Evolutionary conservation across 1,139 yeast genomes (phyloP).

Genomic region (Candida sanyaensis): DNA sequence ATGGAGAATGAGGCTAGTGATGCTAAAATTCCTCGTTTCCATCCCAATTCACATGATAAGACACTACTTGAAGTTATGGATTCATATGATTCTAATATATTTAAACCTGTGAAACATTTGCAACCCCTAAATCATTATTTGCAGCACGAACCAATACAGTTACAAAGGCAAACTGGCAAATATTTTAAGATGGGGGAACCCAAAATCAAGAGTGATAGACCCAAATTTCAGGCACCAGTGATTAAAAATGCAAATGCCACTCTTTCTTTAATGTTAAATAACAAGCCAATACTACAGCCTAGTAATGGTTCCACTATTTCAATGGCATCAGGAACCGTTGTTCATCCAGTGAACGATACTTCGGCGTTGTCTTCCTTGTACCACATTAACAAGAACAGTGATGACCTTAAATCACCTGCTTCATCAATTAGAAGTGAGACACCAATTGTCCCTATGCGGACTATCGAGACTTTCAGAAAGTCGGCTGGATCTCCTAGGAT

Average conservation of each 20-base stretch:
- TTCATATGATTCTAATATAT: slow-evolving; percentile 57
- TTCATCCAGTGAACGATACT: slow-evolving; percentile 26
- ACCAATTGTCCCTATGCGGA: slow-evolving; percentile 5
- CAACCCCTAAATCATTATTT: not conserved
- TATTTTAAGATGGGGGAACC: slow-evolving; percentile 72
- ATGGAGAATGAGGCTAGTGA: slow-evolving; percentile 85
- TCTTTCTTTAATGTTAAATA: slow-evolving; percentile 27
- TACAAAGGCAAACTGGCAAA: slow-evolving; percentile 26
- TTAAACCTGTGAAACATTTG: slow-evolving; percentile 28
- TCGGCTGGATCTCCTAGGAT: slow-evolving; percentile 14
- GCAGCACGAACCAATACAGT: not conserved
- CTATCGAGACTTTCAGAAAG: slow-evolving; percentile 10
- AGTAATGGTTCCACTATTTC: slow-evolving; percentile 34
- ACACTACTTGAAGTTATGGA: slow-evolving; percentile 56
- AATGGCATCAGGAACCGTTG: slow-evolving; percentile 41
- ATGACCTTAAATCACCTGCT: slow-evolving; percentile 19
- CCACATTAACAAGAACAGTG: slow-evolving; percentile 38
- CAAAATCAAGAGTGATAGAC: slow-evolving; percentile 34
- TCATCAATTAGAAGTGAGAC: slow-evolving; percentile 14
- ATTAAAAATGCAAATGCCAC: slow-evolving; percentile 24
- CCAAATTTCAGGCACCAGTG: slow-evolving; percentile 12
- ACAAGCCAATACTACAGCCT: slow-evolving; percentile 19
- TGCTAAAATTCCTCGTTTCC: slow-evolving; percentile 59
- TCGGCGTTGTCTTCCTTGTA: slow-evolving; percentile 46
- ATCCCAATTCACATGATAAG: slow-evolving; percentile 21